A percentile compares a stretch with the other conserved stretches of the same genome.
Conservation (phyloP, 2,329 filamentous ascomycete genomes). For the Colletotrichum chlorophyti region DNA sequence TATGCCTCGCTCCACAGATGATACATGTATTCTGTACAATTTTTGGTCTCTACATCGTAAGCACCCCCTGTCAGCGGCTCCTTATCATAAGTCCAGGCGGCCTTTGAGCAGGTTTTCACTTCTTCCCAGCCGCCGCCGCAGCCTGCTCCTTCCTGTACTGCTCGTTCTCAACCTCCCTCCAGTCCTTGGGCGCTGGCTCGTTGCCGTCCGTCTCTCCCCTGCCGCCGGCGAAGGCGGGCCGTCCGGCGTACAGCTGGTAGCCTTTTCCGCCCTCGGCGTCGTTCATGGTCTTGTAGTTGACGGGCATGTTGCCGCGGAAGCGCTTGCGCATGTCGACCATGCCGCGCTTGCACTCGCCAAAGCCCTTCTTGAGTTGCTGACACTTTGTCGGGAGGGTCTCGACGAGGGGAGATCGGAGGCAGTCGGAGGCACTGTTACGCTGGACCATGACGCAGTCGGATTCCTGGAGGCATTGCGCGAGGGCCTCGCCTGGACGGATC, state of each 20-base stretch:
- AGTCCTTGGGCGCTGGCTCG: slow-evolving; percentile 66
- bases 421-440: slow-evolving; percentile 85
- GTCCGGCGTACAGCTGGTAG: slow-evolving; percentile 81
- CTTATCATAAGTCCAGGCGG: too few relatives aligned
- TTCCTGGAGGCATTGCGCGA: slow-evolving; percentile 93
- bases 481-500: slow-evolving; percentile 73
- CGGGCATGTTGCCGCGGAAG: slow-evolving; percentile 91
- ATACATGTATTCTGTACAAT: slow-evolving; percentile 26
- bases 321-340: slow-evolving; percentile 99
- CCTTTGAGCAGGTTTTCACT: too few relatives aligned
- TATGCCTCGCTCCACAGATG: slow-evolving; percentile 24
- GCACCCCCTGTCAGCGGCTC: not conserved
- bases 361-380: slow-evolving; percentile 91
- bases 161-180: slow-evolving; percentile 71
- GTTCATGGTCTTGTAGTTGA: slow-evolving; percentile 68
- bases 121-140: slow-evolving; percentile 31
- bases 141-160: slow-evolving; percentile 55
- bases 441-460: slow-evolving; percentile 96
- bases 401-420: slow-evolving; percentile 81
- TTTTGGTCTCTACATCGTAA: not conserved
- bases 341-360: slow-evolving; percentile 93
- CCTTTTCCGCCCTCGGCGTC: slow-evolving; percentile 65
- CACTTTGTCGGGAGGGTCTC: slow-evolving; percentile 86
- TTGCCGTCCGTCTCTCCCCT: slow-evolving; percentile 72
- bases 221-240: slow-evolving; percentile 70